A percentile compares a stretch with the other conserved stretches of the same genome.
Evolutionary conservation across 2,329 filamentous ascomycete genomes (phyloP).

Genomic region (Kalaharituber pfeilii): DNA sequence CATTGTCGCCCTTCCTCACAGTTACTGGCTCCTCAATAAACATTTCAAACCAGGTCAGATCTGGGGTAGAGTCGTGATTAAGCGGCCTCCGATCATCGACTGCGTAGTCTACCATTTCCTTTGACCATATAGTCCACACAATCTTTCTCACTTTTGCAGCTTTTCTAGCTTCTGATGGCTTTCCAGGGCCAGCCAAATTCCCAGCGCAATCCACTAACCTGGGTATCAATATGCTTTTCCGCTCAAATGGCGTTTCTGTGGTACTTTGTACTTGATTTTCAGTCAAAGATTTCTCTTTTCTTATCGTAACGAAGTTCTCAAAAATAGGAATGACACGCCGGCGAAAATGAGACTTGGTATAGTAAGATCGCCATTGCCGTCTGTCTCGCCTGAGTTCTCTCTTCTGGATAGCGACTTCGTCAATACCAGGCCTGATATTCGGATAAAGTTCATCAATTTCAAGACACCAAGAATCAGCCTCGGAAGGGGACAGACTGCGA

Average conservation of each 20-base stretch:
- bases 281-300: neutral
- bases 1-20: neutral
- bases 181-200: neutral
- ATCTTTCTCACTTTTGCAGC: neutral
- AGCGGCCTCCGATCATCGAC: neutral
- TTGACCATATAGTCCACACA: neutral
- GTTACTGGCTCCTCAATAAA: neutral
- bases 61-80: neutral
- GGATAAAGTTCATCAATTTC: constrained; percentile 1
- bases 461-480: neutral
- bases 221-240: neutral
- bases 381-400: neutral
- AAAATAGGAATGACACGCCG: neutral
- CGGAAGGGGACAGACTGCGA: neutral
- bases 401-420: neutral
- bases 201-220: neutral
- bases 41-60: neutral
- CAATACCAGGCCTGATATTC: neutral
- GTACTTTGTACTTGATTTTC: neutral
- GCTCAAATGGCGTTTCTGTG: neutral
- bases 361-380: neutral
- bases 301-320: neutral
- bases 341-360: neutral
- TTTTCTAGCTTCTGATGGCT: neutral
- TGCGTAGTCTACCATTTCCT: neutral